Percentiles rank a stretch among this genome's conserved stretches.
Evolutionary conservation across 2,329 filamentous ascomycete species (phyloP).

Genomic region (Xylariaceae sp.): DNA sequence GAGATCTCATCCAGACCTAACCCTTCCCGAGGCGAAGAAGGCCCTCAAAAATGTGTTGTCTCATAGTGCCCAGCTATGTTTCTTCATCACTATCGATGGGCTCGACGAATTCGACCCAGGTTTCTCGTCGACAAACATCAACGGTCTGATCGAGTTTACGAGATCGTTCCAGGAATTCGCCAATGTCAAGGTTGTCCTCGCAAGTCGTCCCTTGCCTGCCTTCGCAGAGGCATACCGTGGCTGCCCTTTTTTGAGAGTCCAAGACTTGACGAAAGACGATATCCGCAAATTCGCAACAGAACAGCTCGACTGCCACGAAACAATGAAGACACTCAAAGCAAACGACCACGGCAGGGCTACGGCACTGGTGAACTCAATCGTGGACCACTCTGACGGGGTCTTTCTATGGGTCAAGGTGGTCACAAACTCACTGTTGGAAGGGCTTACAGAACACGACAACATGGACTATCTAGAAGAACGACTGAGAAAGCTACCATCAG

Average conservation of each 20-base stretch:
- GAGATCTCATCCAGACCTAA: background rate
- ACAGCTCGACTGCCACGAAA: conserved; percentile 6
- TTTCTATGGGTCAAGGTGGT: conserved; percentile 7
- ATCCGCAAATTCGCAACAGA: conserved; percentile 11
- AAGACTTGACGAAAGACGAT: conserved; percentile 12
- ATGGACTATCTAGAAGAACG: conserved; percentile 10
- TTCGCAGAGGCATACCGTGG: conserved; percentile 10
- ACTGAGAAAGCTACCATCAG: conserved; percentile 10
- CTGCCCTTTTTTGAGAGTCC: conserved; percentile 9
- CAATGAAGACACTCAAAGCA: conserved; percentile 7
- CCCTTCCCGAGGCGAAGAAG: conserved; percentile 9
- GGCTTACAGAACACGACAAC: conserved; percentile 12
- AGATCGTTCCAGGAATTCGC: conserved; percentile 1
- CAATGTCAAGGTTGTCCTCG: conserved; percentile 15
- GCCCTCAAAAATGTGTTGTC: conserved; percentile 7
- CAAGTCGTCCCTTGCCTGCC: conserved; percentile 12
- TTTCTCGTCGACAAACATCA: conserved; percentile 8
- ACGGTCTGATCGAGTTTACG: conserved; percentile 10
- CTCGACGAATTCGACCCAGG: conserved; percentile 17
- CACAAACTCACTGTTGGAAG: conserved; percentile 10
- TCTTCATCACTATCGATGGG: conserved; percentile 16
- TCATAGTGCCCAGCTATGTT: conserved; percentile 4
- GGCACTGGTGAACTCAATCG: background rate
- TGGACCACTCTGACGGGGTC: background rate
- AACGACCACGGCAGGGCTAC: conserved; percentile 1